Base-by-base conservation (phyloP, 202 grass and related monocot genomes). In the Dendrocalamus latiflorus region DNA sequence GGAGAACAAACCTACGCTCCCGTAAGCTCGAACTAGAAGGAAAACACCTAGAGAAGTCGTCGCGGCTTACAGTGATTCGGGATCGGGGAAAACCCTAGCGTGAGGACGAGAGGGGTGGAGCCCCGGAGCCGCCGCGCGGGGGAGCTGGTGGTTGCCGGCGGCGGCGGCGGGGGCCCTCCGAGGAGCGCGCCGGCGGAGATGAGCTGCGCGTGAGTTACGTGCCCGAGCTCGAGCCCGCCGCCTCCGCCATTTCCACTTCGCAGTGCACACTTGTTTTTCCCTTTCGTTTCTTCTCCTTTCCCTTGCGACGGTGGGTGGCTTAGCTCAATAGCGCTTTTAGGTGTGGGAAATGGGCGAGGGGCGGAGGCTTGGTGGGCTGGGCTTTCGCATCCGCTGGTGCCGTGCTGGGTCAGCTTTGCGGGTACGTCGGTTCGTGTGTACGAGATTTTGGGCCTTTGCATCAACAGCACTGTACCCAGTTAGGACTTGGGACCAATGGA, bases 11-110 rank as follows among this genome's bases (percentile, higher is more conserved):
- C 6, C 41, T 45, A 54, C 34, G 17, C 2, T 65, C 49, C 47
- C 25, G 26, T 33, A 30, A 87, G 63, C 45, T 62, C n/a, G 1
- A 49, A 24, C 7, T 43, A 26, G 36, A 74, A 62, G 61, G 14
- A 44, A 22, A 86, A 74, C 10, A 70, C 3, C 15, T 4, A 75
- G 16, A 55, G 18, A 80, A 33, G 44, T 55, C 26, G 55, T 49
- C 16, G 79, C 3, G 20, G 72, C 84, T 90, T 90, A 90, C 80
- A 65, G 70, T 18, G 75, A 90, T 90, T 69, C 54, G 75, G 80
- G 80, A 84, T 87, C 80, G 55, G 62, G 25, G 37, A 17, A 87
- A 87, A 90, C 88, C 88, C 88, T 90, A 90, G 75, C 60, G 20
- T 25, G 34, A 38, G 68, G 28, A 42, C 17, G 68, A 68, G 62